Base-by-base conservation (phyloP, 805 yeast species). In the Teunomyces tritomae region DNA sequence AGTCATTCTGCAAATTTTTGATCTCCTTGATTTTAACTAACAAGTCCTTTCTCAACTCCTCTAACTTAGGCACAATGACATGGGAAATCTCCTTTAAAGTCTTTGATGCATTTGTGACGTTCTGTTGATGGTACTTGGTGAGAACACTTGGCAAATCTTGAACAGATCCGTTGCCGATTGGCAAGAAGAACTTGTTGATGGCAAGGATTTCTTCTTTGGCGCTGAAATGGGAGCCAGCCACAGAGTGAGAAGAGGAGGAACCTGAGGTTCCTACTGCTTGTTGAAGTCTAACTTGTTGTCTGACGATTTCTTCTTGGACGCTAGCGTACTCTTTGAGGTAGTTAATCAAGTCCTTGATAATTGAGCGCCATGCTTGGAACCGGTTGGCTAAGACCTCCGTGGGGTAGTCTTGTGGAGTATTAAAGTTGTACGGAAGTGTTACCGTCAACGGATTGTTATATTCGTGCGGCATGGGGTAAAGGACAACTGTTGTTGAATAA, bases 11-110 rank as follows among this genome's bases (percentile, higher is more conserved):
- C 49, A 91, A 70, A 35, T 86, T 79, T 63, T 83, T 86, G 57
- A 90, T 91, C 65, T 90, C 97, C 64, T 87, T 87, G 52, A 92
- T 89, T 60, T 91, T 90, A 44, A 87, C 83, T 49, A 85, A 68
- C 52, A 92, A 70, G 65, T 92, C 98, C 51, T 87, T 79, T 58
- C 64, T 78, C 58, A 80, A 71, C 54, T 78, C 82, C 53, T 80
- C 84, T 44, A 80, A 63, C 57, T 79, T 74, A 35, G 85, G 85
- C 16, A 80, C 69, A 32, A 80, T 67, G 47, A 76, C 68, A 39
- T 66, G 61, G 34, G 74, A 73, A 48, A 80, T 64, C 36, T 79
- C 82, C 59, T 77, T 79, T 51, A 74, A 71, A 0, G 84, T 78
- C 45, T 71, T 68, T 34, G 63, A 60, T 16, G 68, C 60, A 39